Evolutionary conservation across 2,329 filamentous ascomycete species (phyloP).

Genomic region (Didymella arachidicola): DNA sequence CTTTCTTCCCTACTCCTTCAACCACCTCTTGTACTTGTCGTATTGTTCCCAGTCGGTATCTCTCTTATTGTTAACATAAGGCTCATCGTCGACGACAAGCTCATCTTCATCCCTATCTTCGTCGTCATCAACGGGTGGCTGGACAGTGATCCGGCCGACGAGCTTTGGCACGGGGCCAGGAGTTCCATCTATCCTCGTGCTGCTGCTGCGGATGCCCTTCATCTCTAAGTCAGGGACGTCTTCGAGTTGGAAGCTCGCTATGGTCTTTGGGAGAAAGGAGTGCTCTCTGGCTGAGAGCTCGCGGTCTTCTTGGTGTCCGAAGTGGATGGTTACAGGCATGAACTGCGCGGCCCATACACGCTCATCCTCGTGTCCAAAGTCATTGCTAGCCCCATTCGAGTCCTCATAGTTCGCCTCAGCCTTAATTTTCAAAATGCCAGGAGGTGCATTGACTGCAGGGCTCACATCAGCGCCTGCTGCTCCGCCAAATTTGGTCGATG

Average conservation of each 20-base stretch:
- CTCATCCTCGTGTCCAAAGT: neutral
- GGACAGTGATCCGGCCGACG: neutral
- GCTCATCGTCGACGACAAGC: neutral
- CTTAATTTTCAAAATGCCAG: neutral
- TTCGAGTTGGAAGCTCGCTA: neutral
- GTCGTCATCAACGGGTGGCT: neutral
- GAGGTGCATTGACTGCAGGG: neutral
- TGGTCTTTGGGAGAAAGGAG: neutral
- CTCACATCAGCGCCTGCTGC: neutral
- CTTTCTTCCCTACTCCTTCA: neutral
- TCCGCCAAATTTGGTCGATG: neutral
- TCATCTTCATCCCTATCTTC: neutral
- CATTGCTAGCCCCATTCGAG: neutral
- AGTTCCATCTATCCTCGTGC: neutral
- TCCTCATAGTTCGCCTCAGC: neutral
- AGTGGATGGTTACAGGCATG: constrained; percentile 1
- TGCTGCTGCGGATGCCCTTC: neutral
- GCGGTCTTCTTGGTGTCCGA: neutral
- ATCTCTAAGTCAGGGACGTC: neutral
- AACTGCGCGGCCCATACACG: constrained; percentile 8
- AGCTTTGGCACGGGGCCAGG: neutral
- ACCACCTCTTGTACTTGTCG: neutral
- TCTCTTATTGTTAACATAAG: neutral
- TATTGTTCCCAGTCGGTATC: constrained; percentile 3
- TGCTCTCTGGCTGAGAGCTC: neutral